phyloP scores from a whole-genome alignment of 176 grass and related monocot species.

The Musa itinerans region DNA sequence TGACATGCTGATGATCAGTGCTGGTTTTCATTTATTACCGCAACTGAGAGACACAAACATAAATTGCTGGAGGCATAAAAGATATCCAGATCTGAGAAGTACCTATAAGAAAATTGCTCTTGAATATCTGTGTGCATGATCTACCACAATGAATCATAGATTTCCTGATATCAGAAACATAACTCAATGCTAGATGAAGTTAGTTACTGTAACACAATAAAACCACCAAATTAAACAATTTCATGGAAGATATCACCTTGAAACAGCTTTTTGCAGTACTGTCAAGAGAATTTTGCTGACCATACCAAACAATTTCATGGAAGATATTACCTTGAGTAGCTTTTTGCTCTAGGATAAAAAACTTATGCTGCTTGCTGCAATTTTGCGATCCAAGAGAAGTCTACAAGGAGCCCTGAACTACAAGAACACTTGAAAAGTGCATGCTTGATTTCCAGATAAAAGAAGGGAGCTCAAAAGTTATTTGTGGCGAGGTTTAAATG shows the following conservation, averaged over 20 bases:
- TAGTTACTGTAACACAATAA: no score
- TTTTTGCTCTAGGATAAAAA: neutral
- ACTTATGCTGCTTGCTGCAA: neutral
- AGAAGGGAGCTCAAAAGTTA: constrained; percentile 7
- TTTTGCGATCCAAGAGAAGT: neutral
- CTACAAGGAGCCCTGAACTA: neutral
- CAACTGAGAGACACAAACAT: neutral
- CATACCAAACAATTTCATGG: neutral
- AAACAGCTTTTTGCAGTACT: no score
- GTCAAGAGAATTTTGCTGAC: no score
- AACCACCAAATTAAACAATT: no score
- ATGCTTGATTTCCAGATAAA: no score
- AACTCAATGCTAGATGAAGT: neutral
- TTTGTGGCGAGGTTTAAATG: neutral
- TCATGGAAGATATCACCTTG: no score
- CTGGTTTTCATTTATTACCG: neutral
- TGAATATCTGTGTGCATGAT: neutral
- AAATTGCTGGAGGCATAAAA: neutral
- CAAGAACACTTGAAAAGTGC: constrained; percentile 3
- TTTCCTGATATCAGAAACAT: neutral
- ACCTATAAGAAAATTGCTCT: neutral
- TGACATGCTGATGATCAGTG: neutral
- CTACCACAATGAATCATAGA: neutral
- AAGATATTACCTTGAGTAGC: neutral
- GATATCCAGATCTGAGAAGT: neutral